Evolutionary conservation across 306 rosid species (phyloP), one percentile per base, ranked within the genome.

Genomic region (Castanea mollissima): DNA sequence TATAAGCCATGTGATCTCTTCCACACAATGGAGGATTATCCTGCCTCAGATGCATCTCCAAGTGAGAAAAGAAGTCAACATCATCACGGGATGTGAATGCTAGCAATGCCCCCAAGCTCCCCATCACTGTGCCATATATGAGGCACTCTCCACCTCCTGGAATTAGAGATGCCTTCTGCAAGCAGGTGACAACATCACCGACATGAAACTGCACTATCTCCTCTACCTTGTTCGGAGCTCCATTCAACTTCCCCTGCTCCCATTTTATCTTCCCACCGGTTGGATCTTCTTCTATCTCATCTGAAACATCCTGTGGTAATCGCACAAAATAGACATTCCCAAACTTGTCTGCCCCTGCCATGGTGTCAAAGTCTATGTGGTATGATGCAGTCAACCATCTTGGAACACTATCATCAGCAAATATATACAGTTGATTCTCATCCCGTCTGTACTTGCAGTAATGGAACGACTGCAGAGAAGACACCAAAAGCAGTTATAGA

Each of bases 11-110:
- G 87, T 95, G 99, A 82, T 95, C 99, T 88, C 99, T 92, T 60
- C 98, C 98, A 60, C 99, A 95, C 85, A 95, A 85, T 75, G 99
- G 98, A 1, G 97, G 98, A 85, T 92, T 86, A 69, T 95, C 98
- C 91, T 95, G 99, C 87, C 99, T 95, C 94, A 95, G 5, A 80
- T 92, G 92, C 99, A 95, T 95, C 92, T 92, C 99, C 92, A 95
- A 77, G 83, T 92, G 98, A 77, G 98, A 95, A 77, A 95, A 95
- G 94, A 95, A 95, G 81, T 92, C 99, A 69, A 95, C 97, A 49
- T 95, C 99, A 46, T 95, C 99, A 14, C 98, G 96, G 67, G 98
- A 95, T 46, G 99, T 92, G 85, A 95, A 95, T 38, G 99, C 97
- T 55, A 88, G 97, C 77, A 95, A 84, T 74, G 99, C 98, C 46